A percentile compares a stretch with the other conserved stretches of the same genome.
These are phyloP conservation scores for Pestalotiopsis sp. DNA, from an alignment of 2,329 filamentous ascomycete species.

Conservation along the genomic window DNA sequence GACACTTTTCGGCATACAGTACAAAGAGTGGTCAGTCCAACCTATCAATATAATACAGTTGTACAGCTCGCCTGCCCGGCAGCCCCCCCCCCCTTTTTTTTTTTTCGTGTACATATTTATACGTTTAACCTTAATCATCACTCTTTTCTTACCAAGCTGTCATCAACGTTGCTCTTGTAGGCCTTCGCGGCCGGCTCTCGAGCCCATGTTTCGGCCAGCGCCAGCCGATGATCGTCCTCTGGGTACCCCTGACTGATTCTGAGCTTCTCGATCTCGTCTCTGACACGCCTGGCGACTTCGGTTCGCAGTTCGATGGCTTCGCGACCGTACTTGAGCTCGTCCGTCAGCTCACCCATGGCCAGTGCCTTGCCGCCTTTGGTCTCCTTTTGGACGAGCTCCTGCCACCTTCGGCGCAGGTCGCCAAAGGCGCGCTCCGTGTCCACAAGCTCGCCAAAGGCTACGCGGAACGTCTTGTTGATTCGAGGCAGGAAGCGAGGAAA, in stretches of 20 bases:
- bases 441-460: slow-evolving; percentile 80
- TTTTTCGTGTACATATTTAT: not conserved
- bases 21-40: not conserved
- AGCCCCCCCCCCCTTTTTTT: not conserved
- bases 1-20: no score
- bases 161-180: slow-evolving; percentile 58
- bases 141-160: slow-evolving; percentile 46
- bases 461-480: slow-evolving; percentile 66
- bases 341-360: slow-evolving; percentile 62
- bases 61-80: not conserved
- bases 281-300: slow-evolving; percentile 77
- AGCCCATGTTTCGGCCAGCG: slow-evolving; percentile 80
- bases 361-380: slow-evolving; percentile 19
- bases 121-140: slow-evolving; percentile 10
- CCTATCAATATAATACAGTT: not conserved
- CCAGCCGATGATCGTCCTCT: slow-evolving; percentile 78
- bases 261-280: slow-evolving; percentile 80
- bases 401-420: slow-evolving; percentile 76
- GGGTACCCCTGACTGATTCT: slow-evolving; percentile 71
- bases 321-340: slow-evolving; percentile 69
- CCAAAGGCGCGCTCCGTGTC: slow-evolving; percentile 77
- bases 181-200: slow-evolving; percentile 49
- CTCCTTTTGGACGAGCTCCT: slow-evolving; percentile 57
- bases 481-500: slow-evolving; percentile 85
- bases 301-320: slow-evolving; percentile 78